Percentiles rank a stretch among this genome's conserved stretches.
These are phyloP conservation scores for Xylogone sp. DNA, from an alignment of 2,329 filamentous ascomycete genomes.

Conservation along the genomic window DNA sequence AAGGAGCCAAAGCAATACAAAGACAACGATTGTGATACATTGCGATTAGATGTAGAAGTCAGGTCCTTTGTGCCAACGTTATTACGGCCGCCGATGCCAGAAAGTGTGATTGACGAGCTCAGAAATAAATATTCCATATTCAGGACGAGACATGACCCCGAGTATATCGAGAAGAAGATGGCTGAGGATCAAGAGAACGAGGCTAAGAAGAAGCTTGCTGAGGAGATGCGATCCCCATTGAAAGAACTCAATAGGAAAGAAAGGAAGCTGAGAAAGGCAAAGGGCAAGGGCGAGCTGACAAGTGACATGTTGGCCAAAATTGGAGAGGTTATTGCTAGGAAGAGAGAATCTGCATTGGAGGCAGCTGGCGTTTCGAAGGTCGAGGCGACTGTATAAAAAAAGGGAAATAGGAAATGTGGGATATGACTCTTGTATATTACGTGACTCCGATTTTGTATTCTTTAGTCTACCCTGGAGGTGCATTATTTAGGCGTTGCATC, in stretches of 20 bases:
- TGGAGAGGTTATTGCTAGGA: conserved; percentile 27
- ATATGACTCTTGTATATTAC: not conserved
- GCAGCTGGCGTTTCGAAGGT: conserved; percentile 13
- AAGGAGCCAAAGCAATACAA: conserved; percentile 43
- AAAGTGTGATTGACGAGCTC: conserved; percentile 77
- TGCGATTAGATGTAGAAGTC: conserved; percentile 70
- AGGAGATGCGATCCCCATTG: conserved; percentile 27
- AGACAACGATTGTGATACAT: conserved; percentile 65
- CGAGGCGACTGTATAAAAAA: not conserved
- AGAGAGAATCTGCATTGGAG: conserved; percentile 14
- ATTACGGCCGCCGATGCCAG: conserved; percentile 73
- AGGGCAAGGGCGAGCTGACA: conserved; percentile 26
- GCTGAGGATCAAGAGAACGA: conserved; percentile 48
- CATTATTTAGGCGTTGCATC: conserved; percentile 5
- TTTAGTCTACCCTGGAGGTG: not conserved
- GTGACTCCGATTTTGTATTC: not conserved
- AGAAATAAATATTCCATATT: conserved; percentile 79
- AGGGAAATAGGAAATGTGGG: not conserved
- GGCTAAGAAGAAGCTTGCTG: conserved; percentile 18
- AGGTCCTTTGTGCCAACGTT: conserved; percentile 76
- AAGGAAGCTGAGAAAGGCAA: conserved; percentile 22
- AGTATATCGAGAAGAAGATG: conserved; percentile 65
- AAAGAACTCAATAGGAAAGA: conserved; percentile 25
- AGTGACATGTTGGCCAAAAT: conserved; percentile 26
- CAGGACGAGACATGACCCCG: conserved; percentile 73